Percentiles rank a stretch among this genome's conserved stretches.
phyloP scores from a whole-genome alignment of 1,284 basidiomycete species.

The Violaceomyces palustris region DNA sequence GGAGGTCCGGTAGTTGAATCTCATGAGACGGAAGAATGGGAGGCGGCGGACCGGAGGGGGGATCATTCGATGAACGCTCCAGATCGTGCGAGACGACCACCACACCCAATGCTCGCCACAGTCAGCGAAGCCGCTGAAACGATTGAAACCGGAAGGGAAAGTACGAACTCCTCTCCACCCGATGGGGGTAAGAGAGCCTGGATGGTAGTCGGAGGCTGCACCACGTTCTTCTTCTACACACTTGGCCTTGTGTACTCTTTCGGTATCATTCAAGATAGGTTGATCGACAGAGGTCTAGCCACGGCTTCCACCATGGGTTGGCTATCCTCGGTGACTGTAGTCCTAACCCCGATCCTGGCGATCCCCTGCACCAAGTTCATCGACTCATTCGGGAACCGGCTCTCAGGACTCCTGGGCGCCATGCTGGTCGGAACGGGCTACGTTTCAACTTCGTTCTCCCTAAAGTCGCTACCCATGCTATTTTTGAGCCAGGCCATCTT shows the following conservation, averaged over 20 bases:
- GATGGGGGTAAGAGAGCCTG: conserved; percentile 13
- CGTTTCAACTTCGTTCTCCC: conserved; percentile 38
- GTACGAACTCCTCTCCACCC: too few relatives aligned
- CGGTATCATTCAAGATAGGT: conserved; percentile 47
- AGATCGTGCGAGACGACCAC: too few relatives aligned
- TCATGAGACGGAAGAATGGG: too few relatives aligned
- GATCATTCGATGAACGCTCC: too few relatives aligned
- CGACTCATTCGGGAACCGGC: conserved; percentile 33
- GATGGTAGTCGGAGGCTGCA: conserved; percentile 22
- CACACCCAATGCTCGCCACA: too few relatives aligned
- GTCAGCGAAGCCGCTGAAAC: too few relatives aligned
- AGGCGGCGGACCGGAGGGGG: too few relatives aligned
- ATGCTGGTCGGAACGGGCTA: conserved; percentile 35
- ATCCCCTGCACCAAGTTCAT: conserved; percentile 47
- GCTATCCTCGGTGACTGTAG: conserved; percentile 43
- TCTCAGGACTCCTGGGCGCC: conserved; percentile 32
- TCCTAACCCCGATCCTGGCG: conserved; percentile 41
- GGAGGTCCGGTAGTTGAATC: too few relatives aligned
- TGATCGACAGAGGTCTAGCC: conserved; percentile 42
- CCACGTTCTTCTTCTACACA: conserved; percentile 30
- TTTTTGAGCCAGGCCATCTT: conserved; percentile 15
- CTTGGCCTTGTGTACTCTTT: conserved; percentile 49
- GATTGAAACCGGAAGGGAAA: too few relatives aligned
- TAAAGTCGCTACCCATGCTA: conserved; percentile 8
- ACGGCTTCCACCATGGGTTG: conserved; percentile 49